Conservation (phyloP, 2,329 filamentous ascomycete species). For the Neophaeococcomyces aloes region DNA sequence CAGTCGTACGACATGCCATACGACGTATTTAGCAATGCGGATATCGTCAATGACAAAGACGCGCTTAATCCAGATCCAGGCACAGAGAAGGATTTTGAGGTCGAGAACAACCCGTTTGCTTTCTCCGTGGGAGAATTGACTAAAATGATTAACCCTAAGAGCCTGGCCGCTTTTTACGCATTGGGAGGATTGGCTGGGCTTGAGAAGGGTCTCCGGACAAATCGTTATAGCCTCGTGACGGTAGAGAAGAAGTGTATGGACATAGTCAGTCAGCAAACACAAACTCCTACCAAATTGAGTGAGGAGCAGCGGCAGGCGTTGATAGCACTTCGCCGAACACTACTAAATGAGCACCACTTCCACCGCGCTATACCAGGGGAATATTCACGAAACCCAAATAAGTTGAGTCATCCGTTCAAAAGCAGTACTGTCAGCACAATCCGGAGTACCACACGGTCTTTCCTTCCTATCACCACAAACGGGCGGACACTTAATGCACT, state of each 20-base stretch:
- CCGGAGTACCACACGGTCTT: no score
- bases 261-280: conserved; percentile 55
- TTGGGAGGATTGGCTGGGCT: conserved; percentile 62
- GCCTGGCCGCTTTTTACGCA: conserved; percentile 60
- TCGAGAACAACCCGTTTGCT: conserved; percentile 60
- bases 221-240: conserved; percentile 49
- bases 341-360: conserved; percentile 71
- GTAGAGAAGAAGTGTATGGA: conserved; percentile 82
- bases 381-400: no score
- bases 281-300: conserved; percentile 43
- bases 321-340: conserved; percentile 67
- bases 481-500: conserved; percentile 5
- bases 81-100: conserved; percentile 58
- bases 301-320: conserved; percentile 73
- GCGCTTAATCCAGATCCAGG: conserved; percentile 60
- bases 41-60: conserved; percentile 50
- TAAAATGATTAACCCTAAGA: conserved; percentile 74
- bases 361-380: conserved; percentile 69
- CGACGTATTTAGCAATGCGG: conserved; percentile 31
- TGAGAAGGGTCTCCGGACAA: conserved; percentile 60
- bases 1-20: no score
- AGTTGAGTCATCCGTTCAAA: no score
- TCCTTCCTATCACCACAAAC: conserved; percentile 1
- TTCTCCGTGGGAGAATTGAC: conserved; percentile 62
- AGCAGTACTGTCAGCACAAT: no score